Evolutionary conservation across 2,329 filamentous ascomycete species (phyloP).

Genomic region (Ustulina deusta): DNA sequence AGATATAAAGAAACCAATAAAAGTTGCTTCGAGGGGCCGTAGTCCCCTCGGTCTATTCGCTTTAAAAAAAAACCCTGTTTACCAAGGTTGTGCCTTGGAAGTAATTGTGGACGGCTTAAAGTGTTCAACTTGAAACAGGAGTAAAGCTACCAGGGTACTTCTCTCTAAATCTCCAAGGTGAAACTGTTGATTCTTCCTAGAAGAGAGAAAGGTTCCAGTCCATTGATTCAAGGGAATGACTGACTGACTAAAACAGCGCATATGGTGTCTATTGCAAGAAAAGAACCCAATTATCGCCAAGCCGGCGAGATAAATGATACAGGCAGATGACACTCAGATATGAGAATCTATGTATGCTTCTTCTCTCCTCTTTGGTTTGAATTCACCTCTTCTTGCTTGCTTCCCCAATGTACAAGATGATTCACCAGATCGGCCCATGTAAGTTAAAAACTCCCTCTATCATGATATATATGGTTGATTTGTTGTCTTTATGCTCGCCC

Average conservation of each 20-base stretch:
- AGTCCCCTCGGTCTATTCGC: conserved; percentile 48
- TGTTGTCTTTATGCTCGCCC: neutral
- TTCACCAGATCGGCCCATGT: neutral
- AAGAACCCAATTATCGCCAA: too few species aligned
- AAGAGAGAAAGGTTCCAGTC: neutral
- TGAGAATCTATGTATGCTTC: too few species aligned
- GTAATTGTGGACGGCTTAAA: neutral
- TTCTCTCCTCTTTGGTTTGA: too few species aligned
- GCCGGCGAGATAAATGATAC: too few species aligned
- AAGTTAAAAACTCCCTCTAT: neutral
- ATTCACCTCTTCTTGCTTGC: neutral
- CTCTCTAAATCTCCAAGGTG: neutral
- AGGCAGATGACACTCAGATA: too few species aligned
- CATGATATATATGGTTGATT: neutral
- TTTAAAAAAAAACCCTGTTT: neutral
- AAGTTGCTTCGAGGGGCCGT: conserved; percentile 52
- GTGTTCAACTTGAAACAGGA: neutral
- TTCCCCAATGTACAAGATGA: neutral
- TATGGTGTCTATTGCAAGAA: too few species aligned
- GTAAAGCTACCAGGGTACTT: neutral
- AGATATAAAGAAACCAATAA: conserved; percentile 51
- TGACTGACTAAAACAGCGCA: too few species aligned
- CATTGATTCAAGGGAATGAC: too few species aligned
- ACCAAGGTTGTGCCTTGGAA: neutral
- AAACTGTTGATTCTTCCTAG: neutral